Conservation (phyloP, 108 stramenopile species). For the Skeletonema grethae region DNA sequence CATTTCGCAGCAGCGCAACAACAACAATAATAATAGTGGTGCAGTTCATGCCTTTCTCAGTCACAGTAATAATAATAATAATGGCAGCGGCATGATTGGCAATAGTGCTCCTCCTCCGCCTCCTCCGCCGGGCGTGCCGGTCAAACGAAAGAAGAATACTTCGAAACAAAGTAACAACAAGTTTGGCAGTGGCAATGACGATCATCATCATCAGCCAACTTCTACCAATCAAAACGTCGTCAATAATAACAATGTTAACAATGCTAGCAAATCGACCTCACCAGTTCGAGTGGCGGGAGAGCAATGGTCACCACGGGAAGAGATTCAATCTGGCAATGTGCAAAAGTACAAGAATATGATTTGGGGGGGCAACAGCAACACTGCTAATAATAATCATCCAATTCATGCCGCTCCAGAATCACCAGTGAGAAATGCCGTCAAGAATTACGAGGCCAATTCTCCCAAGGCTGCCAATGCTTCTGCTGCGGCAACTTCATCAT, state of each 20-base stretch:
- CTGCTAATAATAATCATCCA: too few species aligned
- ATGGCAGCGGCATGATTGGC: too few species aligned
- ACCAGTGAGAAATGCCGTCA: background rate
- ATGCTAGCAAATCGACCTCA: background rate
- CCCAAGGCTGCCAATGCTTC: too few species aligned
- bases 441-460: background rate
- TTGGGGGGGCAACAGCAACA: slow-evolving; percentile 21
- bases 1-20: background rate
- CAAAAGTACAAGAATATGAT: slow-evolving; percentile 37
- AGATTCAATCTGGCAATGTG: slow-evolving; percentile 44
- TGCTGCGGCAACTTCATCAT: too few species aligned
- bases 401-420: background rate
- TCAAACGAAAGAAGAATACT: slow-evolving; percentile 27
- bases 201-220: too few species aligned
- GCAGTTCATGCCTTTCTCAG: too few species aligned
- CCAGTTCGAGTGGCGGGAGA: slow-evolving; percentile 13
- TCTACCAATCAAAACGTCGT: background rate
- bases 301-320: slow-evolving; percentile 38
- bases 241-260: too few species aligned
- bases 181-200: too few species aligned
- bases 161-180: too few species aligned
- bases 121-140: slow-evolving; percentile 43
- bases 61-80: too few species aligned
- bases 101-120: slow-evolving; percentile 22
- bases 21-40: too few species aligned